Evolutionary conservation across 2,329 filamentous ascomycete species (phyloP), one percentile per base, ranked within the genome.

Genomic region (Samsoniella hepiali): DNA sequence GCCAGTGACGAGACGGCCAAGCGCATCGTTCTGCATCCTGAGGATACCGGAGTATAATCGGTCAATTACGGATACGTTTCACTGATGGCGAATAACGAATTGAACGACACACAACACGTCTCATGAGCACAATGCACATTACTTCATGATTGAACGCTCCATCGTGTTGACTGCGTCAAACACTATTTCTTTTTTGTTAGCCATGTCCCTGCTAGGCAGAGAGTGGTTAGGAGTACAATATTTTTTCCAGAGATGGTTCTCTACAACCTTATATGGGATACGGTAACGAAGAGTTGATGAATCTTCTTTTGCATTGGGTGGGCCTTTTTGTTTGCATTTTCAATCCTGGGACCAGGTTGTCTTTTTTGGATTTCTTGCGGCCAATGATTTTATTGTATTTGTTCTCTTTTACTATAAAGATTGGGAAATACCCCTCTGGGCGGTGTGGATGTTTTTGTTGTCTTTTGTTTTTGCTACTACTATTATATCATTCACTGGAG

Each of bases 1-100:
- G 83, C 81, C 38, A 88, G 85, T 70, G 86, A 84, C 1, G 86
- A 88, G 68, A 88, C 86, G 50, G 86, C 86, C 45, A 88, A 87
- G 75, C 86, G 86, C 71, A 71, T 85, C 22, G 66, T 75, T 45
- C 69, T 78, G 57, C 72, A 76, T 65, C 73, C 73, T 65, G 75
- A 74, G 66, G 72, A 73, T 29, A 3, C 22, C 5, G 47, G 60
- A 3, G 22, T 34, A 45, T 62, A n/a, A 47, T 47, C n/a, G 32
- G 57, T 32, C 13, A 10, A 13, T 55, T 15, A 62, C 13, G 60
- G 50, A 62, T 15, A 54, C 40, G n/a, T n/a, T 62, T 51, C 29
- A 29, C 36, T 13, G 11, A 32, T 22, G 22, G 36, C 40, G 47
- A 62, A 38, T 9, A 29, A 62, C 54, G 59, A 62, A 54, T 55